phyloP scores from a whole-genome alignment of 257 asterid species.

The Solanum boliviense region DNA sequence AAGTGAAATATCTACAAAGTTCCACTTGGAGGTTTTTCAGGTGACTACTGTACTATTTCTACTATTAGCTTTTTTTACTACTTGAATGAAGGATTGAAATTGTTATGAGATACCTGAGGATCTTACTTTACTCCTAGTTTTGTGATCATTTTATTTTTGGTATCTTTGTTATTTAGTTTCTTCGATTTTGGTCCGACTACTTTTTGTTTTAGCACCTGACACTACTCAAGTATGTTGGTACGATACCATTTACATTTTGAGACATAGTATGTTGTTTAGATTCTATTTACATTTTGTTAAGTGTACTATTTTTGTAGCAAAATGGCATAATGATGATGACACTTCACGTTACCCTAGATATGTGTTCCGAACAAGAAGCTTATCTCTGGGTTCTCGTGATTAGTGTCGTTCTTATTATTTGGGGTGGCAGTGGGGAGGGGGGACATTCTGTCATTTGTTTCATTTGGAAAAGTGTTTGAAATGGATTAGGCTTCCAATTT shows the following conservation, averaged over 20 bases:
- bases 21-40: constrained; percentile 83
- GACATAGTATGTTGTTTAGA: not conserved
- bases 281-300: not conserved
- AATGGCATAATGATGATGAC: not conserved
- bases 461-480: not conserved
- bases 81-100: not conserved
- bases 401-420: not conserved
- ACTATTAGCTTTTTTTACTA: not conserved
- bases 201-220: not conserved
- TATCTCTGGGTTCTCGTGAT: not conserved
- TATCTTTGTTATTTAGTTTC: not conserved
- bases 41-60: constrained; percentile 13
- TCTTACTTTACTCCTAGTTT: not conserved
- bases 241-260: not conserved
- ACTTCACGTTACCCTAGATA: not conserved
- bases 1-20: constrained; percentile 62
- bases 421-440: not conserved
- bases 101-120: not conserved
- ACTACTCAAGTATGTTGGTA: not conserved
- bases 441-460: not conserved
- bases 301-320: not conserved
- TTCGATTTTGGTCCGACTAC: not conserved
- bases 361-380: not conserved
- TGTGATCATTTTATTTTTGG: not conserved
- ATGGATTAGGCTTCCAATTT: not conserved